Percentiles rank a stretch among this genome's conserved stretches.
These are phyloP conservation scores for Leccinum obscurum DNA, from an alignment of 768 basidiomycete genomes.

Conservation along the genomic window DNA sequence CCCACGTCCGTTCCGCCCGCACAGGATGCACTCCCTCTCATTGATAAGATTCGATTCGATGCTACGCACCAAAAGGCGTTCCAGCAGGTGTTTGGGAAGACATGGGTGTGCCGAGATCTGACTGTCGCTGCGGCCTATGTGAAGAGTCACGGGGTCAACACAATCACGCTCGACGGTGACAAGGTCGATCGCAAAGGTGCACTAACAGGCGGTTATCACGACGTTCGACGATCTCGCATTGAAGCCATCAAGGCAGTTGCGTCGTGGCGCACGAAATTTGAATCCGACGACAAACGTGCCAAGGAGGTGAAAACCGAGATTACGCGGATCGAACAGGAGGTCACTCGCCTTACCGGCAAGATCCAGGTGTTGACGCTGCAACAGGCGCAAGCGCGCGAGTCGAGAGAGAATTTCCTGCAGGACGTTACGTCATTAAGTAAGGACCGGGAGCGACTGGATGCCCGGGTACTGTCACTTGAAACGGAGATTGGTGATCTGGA, in stretches of 20 bases:
- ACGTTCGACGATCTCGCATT: conserved; percentile 84
- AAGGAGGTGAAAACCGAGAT: conserved; percentile 76
- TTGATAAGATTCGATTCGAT: conserved; percentile 82
- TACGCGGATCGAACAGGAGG: conserved; percentile 77
- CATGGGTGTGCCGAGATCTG: conserved; percentile 92
- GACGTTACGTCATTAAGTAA: conserved; percentile 58
- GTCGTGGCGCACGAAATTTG: conserved; percentile 71
- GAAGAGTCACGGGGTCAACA: conserved; percentile 91
- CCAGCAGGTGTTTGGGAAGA: conserved; percentile 96
- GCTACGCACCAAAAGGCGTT: conserved; percentile 75
- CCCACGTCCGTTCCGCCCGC: conserved; percentile 58
- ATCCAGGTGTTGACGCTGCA: conserved; percentile 71
- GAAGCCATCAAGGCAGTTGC: conserved; percentile 81
- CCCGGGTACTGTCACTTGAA: conserved; percentile 64
- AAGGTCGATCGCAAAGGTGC: conserved; percentile 96
- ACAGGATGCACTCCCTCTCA: conserved; percentile 75
- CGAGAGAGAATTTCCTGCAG: conserved; percentile 63
- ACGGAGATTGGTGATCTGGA: conserved; percentile 68
- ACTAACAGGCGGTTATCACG: conserved; percentile 94
- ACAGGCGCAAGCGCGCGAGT: conserved; percentile 67
- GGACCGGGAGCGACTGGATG: conserved; percentile 70
- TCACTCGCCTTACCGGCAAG: conserved; percentile 71
- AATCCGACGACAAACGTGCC: conserved; percentile 60
- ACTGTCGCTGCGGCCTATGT: conserved; percentile 93
- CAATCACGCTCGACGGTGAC: conserved; percentile 97